Base-by-base conservation (phyloP, 2,329 filamentous ascomycete species). In the Epichloe brachyelytri region DNA sequence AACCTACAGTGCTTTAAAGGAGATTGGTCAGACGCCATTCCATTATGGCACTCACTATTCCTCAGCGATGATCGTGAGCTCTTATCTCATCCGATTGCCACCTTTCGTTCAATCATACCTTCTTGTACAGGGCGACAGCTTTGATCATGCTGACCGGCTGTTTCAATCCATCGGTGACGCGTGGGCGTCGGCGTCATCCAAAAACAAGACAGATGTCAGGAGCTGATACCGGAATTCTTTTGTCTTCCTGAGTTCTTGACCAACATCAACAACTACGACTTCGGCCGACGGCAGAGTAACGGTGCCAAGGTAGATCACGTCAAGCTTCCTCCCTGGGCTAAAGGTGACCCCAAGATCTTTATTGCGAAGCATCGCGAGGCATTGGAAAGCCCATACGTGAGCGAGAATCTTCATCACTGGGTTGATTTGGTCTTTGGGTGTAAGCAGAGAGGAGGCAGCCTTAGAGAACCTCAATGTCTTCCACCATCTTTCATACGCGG, bases 21-120 rank as follows among this genome's bases (percentile, higher is more conserved):
- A 97, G 63, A 95, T 98, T 75, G 88, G 85, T 7, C 90, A 95
- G 44, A 84, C 86, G 0, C 86, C 93, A 0, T 98, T 96, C 64
- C 93, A 98, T 64, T 98, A 97, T 59, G 93, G 93, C 17, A 98
- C 94, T 0, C 94, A 98, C 65, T 98, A 98, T 66, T 97, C 93
- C 1, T 97, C 93, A 2, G 93, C 93, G 7, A 98, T 97, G 93
- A 96, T 95, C 53, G 93, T 98, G 6, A 89, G 89, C 12, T 96
- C 90, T 0, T 98, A 96, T 61, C 77, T 98, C 40, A 96, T 98
- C 60, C 85, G 93, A 17, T 75, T 98, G 15, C 91, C 95, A 48
- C 93, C 93, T 0, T 98, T 97, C 64, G 91, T 96, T 22, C 88
- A 97, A 59, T 95, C 93, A 0, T 97, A 95, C 62, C 80, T 97